Evolutionary conservation across 257 asterid species (phyloP), one percentile per base, ranked within the genome.

Genomic region (Gardenia jasminoides): DNA sequence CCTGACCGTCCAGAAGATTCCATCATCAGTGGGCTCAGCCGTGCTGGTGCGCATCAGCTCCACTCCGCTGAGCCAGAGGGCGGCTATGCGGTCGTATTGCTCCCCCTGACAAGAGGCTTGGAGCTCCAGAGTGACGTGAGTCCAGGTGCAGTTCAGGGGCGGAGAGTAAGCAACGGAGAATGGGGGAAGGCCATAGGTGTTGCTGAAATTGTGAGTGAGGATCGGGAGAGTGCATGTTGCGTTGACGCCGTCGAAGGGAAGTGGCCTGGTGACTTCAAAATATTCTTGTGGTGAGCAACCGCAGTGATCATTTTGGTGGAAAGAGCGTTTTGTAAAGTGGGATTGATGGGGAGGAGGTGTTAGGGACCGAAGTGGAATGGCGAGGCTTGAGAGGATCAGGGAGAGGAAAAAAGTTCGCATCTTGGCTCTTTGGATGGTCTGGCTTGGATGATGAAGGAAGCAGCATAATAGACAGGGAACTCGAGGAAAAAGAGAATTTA

Each of bases 11-110:
- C 99, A 95, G 87, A 82, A 83, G 19, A 95, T 66, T 7, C 94
- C 97, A 0, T 75, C 80, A 0, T 80, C 78, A 4, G 87, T 87
- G 8, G 99, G 92, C 87, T 93, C 91, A 7, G 98, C 93, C 7
- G 98, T 90, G 90, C 94, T 90, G 72, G 99, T 92, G 66, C 99
- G 99, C 76, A 95, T 90, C 69, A 95, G 69, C 86, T 92, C 99
- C 11, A 82, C 88, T 13, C 99, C 98, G 79, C 87, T 64, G 75
- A 95, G 92, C 97, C 97, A 93, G 26, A 93, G 88, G 31, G 92
- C 97, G 74, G 97, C 92, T 78, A 93, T 91, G 73, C 97, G 97
- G 62, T 93, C 97, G 80, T 93, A 88, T 75, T 95, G 93, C 0
- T 92, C 84, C 8, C 97, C 98, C 44, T 83, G 85, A 82, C 92